Evolutionary conservation across 2,329 filamentous ascomycete species (phyloP).

Genomic region (Paraphoma sp.): DNA sequence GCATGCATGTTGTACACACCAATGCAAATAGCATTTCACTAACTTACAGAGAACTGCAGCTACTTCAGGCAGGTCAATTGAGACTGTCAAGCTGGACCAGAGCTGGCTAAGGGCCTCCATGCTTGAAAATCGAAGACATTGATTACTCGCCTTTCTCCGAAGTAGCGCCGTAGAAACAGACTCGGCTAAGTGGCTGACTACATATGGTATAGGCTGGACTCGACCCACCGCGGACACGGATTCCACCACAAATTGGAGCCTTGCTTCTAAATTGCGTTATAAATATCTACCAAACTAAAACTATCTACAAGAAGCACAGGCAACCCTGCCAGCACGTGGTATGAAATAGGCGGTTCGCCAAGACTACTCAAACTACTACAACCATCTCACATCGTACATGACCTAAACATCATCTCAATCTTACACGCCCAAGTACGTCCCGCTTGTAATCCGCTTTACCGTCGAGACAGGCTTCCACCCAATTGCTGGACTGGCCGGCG

Average conservation of each 20-base stretch:
- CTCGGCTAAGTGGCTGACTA: neutral
- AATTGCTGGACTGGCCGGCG: constrained; percentile 30
- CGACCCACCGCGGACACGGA: neutral
- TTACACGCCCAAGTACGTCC: constrained; percentile 46
- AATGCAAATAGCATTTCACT: neutral
- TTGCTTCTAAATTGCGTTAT: neutral
- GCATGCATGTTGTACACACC: neutral
- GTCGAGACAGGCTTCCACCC: constrained; percentile 42
- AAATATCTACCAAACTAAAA: neutral
- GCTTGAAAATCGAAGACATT: neutral
- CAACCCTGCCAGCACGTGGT: neutral
- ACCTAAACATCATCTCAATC: neutral
- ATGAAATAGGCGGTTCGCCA: neutral
- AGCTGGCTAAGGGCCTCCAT: no score
- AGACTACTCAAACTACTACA: neutral
- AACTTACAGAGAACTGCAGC: neutral
- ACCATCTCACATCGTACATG: neutral
- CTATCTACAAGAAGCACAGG: constrained; percentile 5
- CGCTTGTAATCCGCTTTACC: constrained; percentile 47
- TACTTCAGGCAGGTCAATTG: neutral
- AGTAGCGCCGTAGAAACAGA: neutral
- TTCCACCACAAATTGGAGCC: no score
- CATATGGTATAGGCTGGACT: neutral
- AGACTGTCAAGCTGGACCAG: no score
- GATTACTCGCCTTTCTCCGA: neutral